Base-by-base conservation (phyloP, 441 rosid genomes). In the Viola pubescens region DNA sequence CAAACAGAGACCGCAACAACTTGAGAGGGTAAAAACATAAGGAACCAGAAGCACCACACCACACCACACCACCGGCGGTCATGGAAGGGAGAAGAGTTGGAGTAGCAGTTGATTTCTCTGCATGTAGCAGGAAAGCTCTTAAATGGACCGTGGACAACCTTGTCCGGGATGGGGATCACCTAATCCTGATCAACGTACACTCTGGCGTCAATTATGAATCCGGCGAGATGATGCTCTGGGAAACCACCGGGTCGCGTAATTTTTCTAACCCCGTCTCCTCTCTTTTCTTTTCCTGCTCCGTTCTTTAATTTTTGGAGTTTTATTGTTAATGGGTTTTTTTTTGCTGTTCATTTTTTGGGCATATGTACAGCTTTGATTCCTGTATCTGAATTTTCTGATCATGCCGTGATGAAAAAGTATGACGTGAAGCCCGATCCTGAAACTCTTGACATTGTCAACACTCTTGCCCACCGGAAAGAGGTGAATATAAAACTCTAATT, bases 161-260 rank as follows among this genome's bases (percentile, higher is more conserved):
- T 2, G 71, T 74, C 53, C 88, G 89, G 14, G 68, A 75, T 4
- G 96, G 94, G 9, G 97, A 94, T 76, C 73, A 86, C 69, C 86
- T 90, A 19, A 77, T 90, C 69, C 91, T 94, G 47, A 41, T 94
- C 49, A 70, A 76, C 59, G 61, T 86, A 6, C 80, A 56, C 56
- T 85, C 80, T 4, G 86, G 80, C 34, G 79, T 73, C 5, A n/a
- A 71, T 63, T 85, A 88, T 68, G 97, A 90, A 61, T 74, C 70
- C 10, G 96, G 99, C 65, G 90, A 88, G 86, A 72, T 75, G 78
- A 97, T 85, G 80, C 96, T 94, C 63, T 94, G 97, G 99, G 87
- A 53, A 63, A 73, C 58, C 81, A 82, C 85, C 41, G 99, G 99
- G 52, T 83, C 96, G 49, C 99, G 98, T 89, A 83, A 4, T 43